Percentiles rank a stretch among this genome's conserved stretches.
These are phyloP conservation scores for Leccinum barrowsii DNA, from an alignment of 768 basidiomycete genomes.

Conservation along the genomic window DNA sequence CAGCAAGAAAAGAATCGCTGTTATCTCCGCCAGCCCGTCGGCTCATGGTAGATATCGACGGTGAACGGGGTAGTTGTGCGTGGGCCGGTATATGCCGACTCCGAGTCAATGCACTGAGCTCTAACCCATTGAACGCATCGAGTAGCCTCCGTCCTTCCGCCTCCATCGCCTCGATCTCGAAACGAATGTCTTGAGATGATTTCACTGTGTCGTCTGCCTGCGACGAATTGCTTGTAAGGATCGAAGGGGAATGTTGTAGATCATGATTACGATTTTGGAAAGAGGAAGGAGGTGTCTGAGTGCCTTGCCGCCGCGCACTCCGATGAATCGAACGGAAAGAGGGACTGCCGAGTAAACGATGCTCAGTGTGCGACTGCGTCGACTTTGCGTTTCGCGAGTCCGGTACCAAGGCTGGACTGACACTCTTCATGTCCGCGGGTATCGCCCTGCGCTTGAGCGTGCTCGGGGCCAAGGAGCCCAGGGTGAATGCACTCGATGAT, in stretches of 20 bases:
- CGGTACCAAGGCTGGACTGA: slow-evolving; percentile 14
- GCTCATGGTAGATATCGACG: slow-evolving; percentile 25
- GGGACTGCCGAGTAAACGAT: slow-evolving; percentile 16
- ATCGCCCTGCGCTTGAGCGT: slow-evolving; percentile 43
- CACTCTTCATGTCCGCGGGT: slow-evolving; percentile 40
- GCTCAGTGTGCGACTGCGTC: slow-evolving; percentile 39
- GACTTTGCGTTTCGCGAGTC: slow-evolving; percentile 43
- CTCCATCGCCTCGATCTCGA: slow-evolving; percentile 66
- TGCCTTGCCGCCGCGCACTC: slow-evolving; percentile 43
- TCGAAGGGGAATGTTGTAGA: slow-evolving; percentile 33
- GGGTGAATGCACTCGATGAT: slow-evolving; percentile 40
- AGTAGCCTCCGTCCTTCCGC: slow-evolving; percentile 66
- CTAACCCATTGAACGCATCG: slow-evolving; percentile 79
- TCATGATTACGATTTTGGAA: slow-evolving; percentile 38
- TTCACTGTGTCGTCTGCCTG: slow-evolving; percentile 55
- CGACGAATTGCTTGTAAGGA: slow-evolving; percentile 33
- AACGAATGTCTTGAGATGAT: slow-evolving; percentile 59
- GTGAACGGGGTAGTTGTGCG: slow-evolving; percentile 25
- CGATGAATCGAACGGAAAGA: slow-evolving; percentile 43
- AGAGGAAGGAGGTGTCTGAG: slow-evolving; percentile 53
- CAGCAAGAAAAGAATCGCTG: slow-evolving; percentile 23
- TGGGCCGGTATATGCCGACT: slow-evolving; percentile 24
- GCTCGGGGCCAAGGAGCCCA: slow-evolving; percentile 28
- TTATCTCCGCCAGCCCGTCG: slow-evolving; percentile 27
- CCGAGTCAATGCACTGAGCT: slow-evolving; percentile 60